A percentile compares a stretch with the other conserved stretches of the same genome.
phyloP scores from a whole-genome alignment of 108 stramenopile species.

The Thalassiosira profunda region DNA sequence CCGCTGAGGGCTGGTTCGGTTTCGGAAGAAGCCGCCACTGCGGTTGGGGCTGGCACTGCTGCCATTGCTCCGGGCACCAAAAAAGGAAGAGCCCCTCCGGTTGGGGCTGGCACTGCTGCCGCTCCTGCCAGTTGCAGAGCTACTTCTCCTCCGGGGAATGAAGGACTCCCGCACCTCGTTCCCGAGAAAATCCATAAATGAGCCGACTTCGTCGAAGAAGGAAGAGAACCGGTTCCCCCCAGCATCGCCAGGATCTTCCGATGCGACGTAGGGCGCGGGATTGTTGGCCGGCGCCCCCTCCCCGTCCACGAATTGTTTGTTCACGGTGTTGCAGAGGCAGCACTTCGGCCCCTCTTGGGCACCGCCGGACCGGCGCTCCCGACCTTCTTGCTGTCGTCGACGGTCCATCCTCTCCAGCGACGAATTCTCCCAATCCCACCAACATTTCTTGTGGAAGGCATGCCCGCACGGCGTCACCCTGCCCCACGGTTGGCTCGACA shows the following conservation, averaged over 20 bases:
- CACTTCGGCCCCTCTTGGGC: slow-evolving; percentile 20
- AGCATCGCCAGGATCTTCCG: slow-evolving; percentile 6
- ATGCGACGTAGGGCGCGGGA: slow-evolving; percentile 23
- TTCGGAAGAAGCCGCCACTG: no score
- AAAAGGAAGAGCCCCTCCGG: neutral
- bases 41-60: no score
- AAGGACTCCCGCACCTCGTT: neutral
- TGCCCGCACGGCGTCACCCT: slow-evolving; percentile 40
- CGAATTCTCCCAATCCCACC: slow-evolving; percentile 51
- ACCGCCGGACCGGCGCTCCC: neutral
- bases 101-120: neutral
- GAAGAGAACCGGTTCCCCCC: neutral
- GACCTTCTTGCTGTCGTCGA: neutral
- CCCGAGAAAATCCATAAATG: neutral
- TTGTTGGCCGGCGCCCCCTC: slow-evolving; percentile 35
- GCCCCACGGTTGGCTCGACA: slow-evolving; percentile 27
- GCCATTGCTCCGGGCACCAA: neutral
- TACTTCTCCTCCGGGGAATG: neutral
- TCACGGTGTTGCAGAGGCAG: slow-evolving; percentile 44
- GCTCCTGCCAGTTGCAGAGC: neutral
- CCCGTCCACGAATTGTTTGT: slow-evolving; percentile 35
- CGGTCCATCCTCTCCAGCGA: slow-evolving; percentile 21
- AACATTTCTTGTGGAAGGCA: slow-evolving; percentile 42
- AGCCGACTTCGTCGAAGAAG: neutral
- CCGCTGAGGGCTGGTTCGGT: neutral